Evolutionary conservation across 2,329 filamentous ascomycete genomes (phyloP), one percentile per base, ranked within the genome.

Genomic region (Talaromyces sp.): DNA sequence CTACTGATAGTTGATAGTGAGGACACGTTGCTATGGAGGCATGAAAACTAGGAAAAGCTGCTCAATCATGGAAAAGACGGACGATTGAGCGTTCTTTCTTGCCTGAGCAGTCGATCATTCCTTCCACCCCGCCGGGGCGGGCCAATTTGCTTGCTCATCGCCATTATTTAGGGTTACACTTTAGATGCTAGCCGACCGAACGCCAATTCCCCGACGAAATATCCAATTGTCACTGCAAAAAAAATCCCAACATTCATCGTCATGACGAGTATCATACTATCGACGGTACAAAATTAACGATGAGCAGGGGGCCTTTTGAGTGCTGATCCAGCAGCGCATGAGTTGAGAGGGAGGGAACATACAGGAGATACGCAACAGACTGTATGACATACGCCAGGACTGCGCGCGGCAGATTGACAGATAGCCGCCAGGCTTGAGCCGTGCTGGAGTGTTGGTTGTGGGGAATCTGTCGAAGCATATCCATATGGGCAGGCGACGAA

Each of bases 191-290:
- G 56, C 37, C 56, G 56, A 10, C 56, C 56, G 14, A 59, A 59
- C 5, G 14, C 37, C 14, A 59, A 24, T 24, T 59, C 56, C 5
- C 56, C 56, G 13, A 59, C 11, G 13, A 59, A 59, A 45, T 43
- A 59, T 3, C 56, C 56, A 43, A 45, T 59, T 6, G 56, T 59
- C 19, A 45, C 56, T 45, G 56, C 56, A 33, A 59, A 59, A 24
- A 59, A 59, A 24, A 59, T 43, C 10, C 56, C 56, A 6, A 59
- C 56, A 45, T 59, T 59, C 56, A 59, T 59, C 27, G 56, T 59
- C 56, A 59, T 59, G 56, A 59, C 56, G 35, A 59, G 37, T 27
- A 59, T 59, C 56, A 59, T 59, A 3, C 56, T 59, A 59, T 59
- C n/a, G 10, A n/a, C 6, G 14, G 11, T 8, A 59, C 33, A 16